Conservation (phyloP, 2,329 filamentous ascomycete species). For the Fusarium tjaetaba region DNA sequence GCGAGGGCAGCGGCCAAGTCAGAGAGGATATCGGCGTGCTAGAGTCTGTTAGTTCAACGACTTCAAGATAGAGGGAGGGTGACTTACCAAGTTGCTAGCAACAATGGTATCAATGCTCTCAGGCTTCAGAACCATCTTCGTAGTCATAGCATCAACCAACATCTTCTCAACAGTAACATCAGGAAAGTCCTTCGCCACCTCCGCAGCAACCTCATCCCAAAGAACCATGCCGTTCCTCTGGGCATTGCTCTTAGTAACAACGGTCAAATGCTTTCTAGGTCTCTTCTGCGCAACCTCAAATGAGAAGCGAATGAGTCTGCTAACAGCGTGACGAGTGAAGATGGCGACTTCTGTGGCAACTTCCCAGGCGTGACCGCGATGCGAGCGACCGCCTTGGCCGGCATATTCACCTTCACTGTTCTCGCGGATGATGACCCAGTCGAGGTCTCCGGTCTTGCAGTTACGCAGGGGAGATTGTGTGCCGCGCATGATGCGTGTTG, state of each 20-base stretch:
- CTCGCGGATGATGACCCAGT: slow-evolving; percentile 74
- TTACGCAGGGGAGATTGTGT: slow-evolving; percentile 66
- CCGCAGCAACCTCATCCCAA: slow-evolving; percentile 70
- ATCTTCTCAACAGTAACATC: slow-evolving; percentile 72
- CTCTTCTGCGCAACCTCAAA: slow-evolving; percentile 68
- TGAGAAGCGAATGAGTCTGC: slow-evolving; percentile 70
- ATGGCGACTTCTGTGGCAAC: slow-evolving; percentile 70
- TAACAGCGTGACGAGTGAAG: slow-evolving; percentile 68
- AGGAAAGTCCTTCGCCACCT: slow-evolving; percentile 65
- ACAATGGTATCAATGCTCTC: slow-evolving; percentile 70
- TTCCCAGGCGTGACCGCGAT: slow-evolving; percentile 68
- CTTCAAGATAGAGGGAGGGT: rapidly evolving
- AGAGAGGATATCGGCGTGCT: slow-evolving; percentile 72
- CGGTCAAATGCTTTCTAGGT: slow-evolving; percentile 66
- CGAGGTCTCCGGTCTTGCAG: slow-evolving; percentile 63
- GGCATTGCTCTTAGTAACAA: slow-evolving; percentile 74
- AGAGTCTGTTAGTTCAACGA: not conserved
- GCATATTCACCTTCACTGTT: slow-evolving; percentile 75
- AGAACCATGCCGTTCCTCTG: slow-evolving; percentile 74
- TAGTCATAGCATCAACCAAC: slow-evolving; percentile 74
- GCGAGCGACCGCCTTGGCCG: slow-evolving; percentile 70
- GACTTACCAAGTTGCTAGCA: slow-evolving; percentile 63
- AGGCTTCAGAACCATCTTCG: slow-evolving; percentile 70
- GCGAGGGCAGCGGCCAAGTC: slow-evolving; percentile 76
- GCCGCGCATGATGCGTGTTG: slow-evolving; percentile 68